Evolutionary conservation across 768 basidiomycete species (phyloP).

Genomic region (Mycena filopes): DNA sequence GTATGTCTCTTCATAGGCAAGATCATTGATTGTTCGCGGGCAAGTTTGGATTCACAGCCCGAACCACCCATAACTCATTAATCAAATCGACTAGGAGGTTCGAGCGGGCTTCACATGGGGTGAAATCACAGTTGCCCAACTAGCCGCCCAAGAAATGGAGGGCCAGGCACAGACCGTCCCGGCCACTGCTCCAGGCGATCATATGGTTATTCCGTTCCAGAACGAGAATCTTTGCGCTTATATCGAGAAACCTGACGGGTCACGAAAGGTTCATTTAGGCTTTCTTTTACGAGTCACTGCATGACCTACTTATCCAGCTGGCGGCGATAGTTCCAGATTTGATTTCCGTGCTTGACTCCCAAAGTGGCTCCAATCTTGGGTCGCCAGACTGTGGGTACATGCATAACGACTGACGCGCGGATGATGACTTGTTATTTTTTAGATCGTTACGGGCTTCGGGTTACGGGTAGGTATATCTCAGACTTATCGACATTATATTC

Average conservation of each 20-base stretch:
- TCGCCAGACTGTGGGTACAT: slow-evolving; percentile 57
- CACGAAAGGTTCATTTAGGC: slow-evolving; percentile 30
- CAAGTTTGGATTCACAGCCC: slow-evolving; percentile 9
- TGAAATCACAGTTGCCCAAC: slow-evolving; percentile 42
- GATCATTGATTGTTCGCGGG: slow-evolving; percentile 59
- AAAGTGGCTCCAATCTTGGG: slow-evolving; percentile 69
- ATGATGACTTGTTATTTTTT: neutral
- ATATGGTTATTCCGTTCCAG: slow-evolving; percentile 66
- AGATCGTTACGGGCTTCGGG: slow-evolving; percentile 68
- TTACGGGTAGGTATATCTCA: slow-evolving; percentile 58
- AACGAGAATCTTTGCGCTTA: slow-evolving; percentile 70
- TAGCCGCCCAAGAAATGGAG: slow-evolving; percentile 46
- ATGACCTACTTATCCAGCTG: slow-evolving; percentile 42
- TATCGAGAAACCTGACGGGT: slow-evolving; percentile 44
- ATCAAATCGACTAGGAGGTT: slow-evolving; percentile 45
- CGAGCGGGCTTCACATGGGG: slow-evolving; percentile 51
- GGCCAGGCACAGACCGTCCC: slow-evolving; percentile 25
- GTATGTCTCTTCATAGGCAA: slow-evolving; percentile 66
- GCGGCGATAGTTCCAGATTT: slow-evolving; percentile 72
- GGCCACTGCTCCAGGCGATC: slow-evolving; percentile 36
- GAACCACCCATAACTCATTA: neutral
- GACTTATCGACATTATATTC: slow-evolving; percentile 26
- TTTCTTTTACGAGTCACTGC: neutral
- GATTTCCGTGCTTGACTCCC: slow-evolving; percentile 70
- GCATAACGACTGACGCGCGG: neutral